Evolutionary conservation across 192 early-diverging fungal species (phyloP), one percentile per base, ranked within the genome.

Genomic region (Backusella luteola): DNA sequence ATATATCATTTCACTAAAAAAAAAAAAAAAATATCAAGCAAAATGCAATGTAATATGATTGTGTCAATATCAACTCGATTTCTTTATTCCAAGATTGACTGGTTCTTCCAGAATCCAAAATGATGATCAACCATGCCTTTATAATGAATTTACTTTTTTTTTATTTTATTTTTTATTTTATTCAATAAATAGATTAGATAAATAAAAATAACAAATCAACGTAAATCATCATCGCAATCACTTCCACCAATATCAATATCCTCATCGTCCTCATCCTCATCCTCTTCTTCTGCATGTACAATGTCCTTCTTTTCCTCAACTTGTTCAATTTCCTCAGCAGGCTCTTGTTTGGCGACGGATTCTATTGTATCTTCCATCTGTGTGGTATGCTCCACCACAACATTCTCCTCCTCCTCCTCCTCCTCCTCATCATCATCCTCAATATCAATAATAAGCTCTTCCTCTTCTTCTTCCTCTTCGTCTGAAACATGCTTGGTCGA

Each of bases 171-270:
- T 39, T 8, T n/a, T n/a, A n/a, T n/a, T n/a, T 39, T 39, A 39
- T 9, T 39, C 7, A 39, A 59, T 26, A 59, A 26, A 59, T 59
- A 59, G 9, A 59, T 5, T 52, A 59, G 0, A 59, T 4, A 12
- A 59, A 14, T 26, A 26, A 59, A 11, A 4, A 7, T 52, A 15
- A 44, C 15, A 49, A 19, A 53, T 83, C 77, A 88, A 34, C 87
- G 84, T 75, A 88, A 78, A 67, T 88, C 87, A 71, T 88, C 87
- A 38, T 88, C 87, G 34, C 82, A 77, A 79, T 88, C 87, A 68
- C 83, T 84, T 34, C 87, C 87, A 76, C 87, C 87, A 74, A 88
- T 86, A 44, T 86, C 85, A 77, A 88, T 84, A 46, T 88, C 87
- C 71, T 87, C 86, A 34, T 87, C 32, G 0, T 32, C 86, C 17